Conservation (phyloP, 106 monocot species). For the Chionographis japonica region DNA sequence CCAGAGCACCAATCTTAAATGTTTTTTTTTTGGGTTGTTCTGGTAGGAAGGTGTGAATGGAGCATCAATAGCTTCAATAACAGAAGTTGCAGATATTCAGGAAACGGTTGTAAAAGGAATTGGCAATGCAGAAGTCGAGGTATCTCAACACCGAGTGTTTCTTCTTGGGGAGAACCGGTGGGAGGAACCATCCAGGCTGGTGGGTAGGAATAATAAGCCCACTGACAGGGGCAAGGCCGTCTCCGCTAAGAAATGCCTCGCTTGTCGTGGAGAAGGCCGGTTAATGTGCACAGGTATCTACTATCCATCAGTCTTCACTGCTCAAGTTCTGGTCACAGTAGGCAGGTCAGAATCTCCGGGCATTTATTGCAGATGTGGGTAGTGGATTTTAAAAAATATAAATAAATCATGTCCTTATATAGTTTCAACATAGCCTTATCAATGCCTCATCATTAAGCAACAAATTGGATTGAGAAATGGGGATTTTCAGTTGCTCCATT, state of each 20-base stretch:
- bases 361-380: no score
- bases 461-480: no score
- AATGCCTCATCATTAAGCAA: no score
- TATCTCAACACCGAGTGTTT: slow-evolving; percentile 67
- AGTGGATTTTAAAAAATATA: no score
- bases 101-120: slow-evolving; percentile 48
- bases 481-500: no score
- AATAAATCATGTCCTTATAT: no score
- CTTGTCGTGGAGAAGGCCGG: slow-evolving; percentile 85
- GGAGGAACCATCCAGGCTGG: slow-evolving; percentile 84
- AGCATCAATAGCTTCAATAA: slow-evolving; percentile 36
- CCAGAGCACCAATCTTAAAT: background rate
- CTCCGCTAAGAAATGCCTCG: slow-evolving; percentile 46
- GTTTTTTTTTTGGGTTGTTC: background rate
- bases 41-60: slow-evolving; percentile 63
- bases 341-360: no score
- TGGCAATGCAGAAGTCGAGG: slow-evolving; percentile 26
- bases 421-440: no score
- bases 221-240: slow-evolving; percentile 7
- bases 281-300: slow-evolving; percentile 83
- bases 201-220: slow-evolving; percentile 32
- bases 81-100: slow-evolving; percentile 42
- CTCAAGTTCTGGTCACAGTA: background rate
- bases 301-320: slow-evolving; percentile 11
- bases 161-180: slow-evolving; percentile 95